phyloP scores from a whole-genome alignment of 352 stramenopile species.

The Globisporangium spinosum region DNA sequence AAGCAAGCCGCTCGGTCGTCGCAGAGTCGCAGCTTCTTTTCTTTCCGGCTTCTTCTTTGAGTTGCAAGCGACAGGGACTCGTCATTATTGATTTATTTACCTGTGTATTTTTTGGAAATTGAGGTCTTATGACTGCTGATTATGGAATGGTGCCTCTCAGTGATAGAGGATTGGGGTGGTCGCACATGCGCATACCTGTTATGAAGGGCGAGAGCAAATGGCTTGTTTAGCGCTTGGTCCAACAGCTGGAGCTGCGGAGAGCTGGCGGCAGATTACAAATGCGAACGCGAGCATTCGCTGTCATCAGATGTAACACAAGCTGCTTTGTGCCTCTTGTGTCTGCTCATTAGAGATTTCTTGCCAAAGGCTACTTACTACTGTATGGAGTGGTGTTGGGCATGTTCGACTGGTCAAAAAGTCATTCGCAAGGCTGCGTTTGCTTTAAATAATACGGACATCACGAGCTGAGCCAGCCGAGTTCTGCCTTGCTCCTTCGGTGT shows the following conservation, averaged over 20 bases:
- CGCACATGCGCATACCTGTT: not conserved
- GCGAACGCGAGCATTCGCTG: not conserved
- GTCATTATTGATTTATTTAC: not conserved
- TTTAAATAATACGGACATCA: not conserved
- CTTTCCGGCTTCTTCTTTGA: not conserved
- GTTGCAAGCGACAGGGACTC: not conserved
- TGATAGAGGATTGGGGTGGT: not conserved
- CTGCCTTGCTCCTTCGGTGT: too few relatives aligned
- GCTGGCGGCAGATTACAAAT: conserved; percentile 3
- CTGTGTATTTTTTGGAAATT: not conserved
- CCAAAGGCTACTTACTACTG: not conserved
- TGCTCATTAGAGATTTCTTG: too few relatives aligned
- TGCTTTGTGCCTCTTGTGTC: not conserved
- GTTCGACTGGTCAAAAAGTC: not conserved
- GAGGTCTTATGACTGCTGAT: not conserved
- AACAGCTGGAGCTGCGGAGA: not conserved
- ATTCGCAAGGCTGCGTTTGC: not conserved
- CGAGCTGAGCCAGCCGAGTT: not conserved
- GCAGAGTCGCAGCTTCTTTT: not conserved
- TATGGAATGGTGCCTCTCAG: not conserved
- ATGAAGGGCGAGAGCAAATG: not conserved
- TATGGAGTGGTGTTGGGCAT: not conserved
- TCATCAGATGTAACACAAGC: not conserved
- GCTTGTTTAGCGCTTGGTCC: conserved; percentile 4
- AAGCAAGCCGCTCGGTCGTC: not conserved